These are phyloP conservation scores for Paraconiothyrium brasiliense DNA, from an alignment of 2,329 filamentous ascomycete species.

Conservation along the genomic window DNA sequence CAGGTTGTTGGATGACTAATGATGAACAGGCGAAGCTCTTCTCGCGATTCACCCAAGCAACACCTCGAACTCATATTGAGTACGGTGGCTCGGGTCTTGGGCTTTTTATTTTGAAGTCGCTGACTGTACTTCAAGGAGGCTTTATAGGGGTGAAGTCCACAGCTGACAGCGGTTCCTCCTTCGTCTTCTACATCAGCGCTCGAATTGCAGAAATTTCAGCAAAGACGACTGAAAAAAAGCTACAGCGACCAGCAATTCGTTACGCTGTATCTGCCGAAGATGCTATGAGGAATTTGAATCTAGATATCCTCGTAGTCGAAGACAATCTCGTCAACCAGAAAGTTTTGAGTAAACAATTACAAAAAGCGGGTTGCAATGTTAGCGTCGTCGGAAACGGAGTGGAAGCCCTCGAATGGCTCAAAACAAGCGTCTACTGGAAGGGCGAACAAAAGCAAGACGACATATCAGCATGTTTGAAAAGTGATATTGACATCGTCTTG, in stretches of 20 bases:
- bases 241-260: slow-evolving; percentile 16
- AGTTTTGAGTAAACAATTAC: slow-evolving; percentile 52
- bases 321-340: slow-evolving; percentile 55
- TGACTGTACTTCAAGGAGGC: slow-evolving; percentile 47
- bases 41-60: slow-evolving; percentile 42
- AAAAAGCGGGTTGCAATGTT: slow-evolving; percentile 47
- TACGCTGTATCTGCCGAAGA: slow-evolving; percentile 29
- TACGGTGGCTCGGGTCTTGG: slow-evolving; percentile 56
- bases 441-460: slow-evolving; percentile 11
- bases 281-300: slow-evolving; percentile 29
- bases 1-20: slow-evolving; percentile 50
- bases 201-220: slow-evolving; percentile 28
- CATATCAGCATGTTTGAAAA: slow-evolving; percentile 1
- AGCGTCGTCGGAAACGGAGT: slow-evolving; percentile 50
- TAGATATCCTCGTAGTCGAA: slow-evolving; percentile 46
- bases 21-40: slow-evolving; percentile 49
- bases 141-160: slow-evolving; percentile 54
- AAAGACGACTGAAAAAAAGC: slow-evolving; percentile 12
- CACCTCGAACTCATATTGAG: slow-evolving; percentile 43
- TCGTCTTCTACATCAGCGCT: slow-evolving; percentile 53
- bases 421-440: slow-evolving; percentile 38
- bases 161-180: slow-evolving; percentile 47
- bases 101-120: slow-evolving; percentile 53
- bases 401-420: slow-evolving; percentile 51
- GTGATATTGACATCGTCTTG: slow-evolving; percentile 36